Evolutionary conservation across 2,329 filamentous ascomycete species (phyloP).

Genomic region (Blastomyces parvus): DNA sequence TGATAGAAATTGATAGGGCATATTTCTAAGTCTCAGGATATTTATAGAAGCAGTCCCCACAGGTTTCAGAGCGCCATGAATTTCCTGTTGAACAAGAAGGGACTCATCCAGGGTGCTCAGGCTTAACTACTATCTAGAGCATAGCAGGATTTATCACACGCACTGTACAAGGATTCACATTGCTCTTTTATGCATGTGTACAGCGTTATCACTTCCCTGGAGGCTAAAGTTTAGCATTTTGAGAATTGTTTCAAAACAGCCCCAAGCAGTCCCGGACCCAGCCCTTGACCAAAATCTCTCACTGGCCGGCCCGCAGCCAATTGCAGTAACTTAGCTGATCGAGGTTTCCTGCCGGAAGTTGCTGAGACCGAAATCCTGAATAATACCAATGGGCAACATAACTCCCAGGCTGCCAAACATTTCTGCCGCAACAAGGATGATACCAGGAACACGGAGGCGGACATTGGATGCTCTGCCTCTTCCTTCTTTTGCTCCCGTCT

Average conservation of each 20-base stretch:
- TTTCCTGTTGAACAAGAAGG: neutral
- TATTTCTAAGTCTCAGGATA: neutral
- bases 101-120: neutral
- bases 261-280: neutral
- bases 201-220: no score
- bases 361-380: neutral
- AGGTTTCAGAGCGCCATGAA: neutral
- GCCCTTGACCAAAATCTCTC: neutral
- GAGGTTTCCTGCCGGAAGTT: neutral
- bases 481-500: neutral
- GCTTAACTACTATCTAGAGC: neutral
- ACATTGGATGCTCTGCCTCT: neutral
- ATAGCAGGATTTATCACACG: neutral
- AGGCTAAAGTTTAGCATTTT: no score
- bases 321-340: neutral
- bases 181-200: neutral
- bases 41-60: neutral
- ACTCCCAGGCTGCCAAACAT: neutral
- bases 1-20: neutral
- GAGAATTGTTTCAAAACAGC: no score
- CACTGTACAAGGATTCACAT: neutral
- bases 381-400: neutral
- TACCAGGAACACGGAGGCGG: neutral
- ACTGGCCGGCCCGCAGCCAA: neutral
- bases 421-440: neutral